A percentile compares a stretch with the other conserved stretches of the same genome.
Conservation (phyloP, 2,329 filamentous ascomycete species). For the Didymella arachidicola region DNA sequence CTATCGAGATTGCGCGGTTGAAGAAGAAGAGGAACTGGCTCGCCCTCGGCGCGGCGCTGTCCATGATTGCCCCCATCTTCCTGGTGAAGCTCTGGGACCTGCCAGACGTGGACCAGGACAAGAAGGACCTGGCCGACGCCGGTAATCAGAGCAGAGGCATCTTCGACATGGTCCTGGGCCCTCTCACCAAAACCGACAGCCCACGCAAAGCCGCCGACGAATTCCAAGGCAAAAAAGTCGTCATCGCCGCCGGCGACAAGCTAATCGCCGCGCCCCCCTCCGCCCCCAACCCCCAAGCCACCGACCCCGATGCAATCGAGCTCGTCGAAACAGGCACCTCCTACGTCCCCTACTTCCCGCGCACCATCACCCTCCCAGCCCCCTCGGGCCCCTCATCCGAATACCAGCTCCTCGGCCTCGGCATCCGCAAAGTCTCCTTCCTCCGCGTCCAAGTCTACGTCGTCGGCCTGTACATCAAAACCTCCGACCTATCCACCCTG, state of each 20-base stretch:
- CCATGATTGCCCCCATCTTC: slow-evolving; percentile 50
- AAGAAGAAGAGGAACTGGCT: slow-evolving; percentile 45
- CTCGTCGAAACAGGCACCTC: slow-evolving; percentile 82
- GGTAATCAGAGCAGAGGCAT: slow-evolving; percentile 28
- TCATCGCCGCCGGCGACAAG: slow-evolving; percentile 70
- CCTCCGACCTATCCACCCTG: slow-evolving; percentile 79
- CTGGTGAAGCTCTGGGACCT: slow-evolving; percentile 46
- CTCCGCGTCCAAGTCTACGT: slow-evolving; percentile 92
- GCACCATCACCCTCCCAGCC: slow-evolving; percentile 69
- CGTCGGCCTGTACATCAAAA: slow-evolving; percentile 89
- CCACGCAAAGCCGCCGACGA: slow-evolving; percentile 44
- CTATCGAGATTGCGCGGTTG: slow-evolving; percentile 38
- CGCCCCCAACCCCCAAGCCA: slow-evolving; percentile 40
- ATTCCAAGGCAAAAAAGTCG: slow-evolving; percentile 64
- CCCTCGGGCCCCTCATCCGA: slow-evolving; percentile 56
- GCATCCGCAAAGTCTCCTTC: slow-evolving; percentile 89
- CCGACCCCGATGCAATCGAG: slow-evolving; percentile 67
- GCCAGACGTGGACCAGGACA: slow-evolving; percentile 34
- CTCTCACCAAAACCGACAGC: slow-evolving; percentile 41
- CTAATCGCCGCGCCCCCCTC: slow-evolving; percentile 55
- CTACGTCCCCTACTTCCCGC: slow-evolving; percentile 81
- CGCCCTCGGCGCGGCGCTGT: slow-evolving; percentile 44
- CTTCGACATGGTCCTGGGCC: slow-evolving; percentile 35
- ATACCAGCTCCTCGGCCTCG: slow-evolving; percentile 88
- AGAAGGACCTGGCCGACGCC: slow-evolving; percentile 27